Base-by-base conservation (phyloP, 1,284 basidiomycete genomes). In the Ustilago trichophora region DNA sequence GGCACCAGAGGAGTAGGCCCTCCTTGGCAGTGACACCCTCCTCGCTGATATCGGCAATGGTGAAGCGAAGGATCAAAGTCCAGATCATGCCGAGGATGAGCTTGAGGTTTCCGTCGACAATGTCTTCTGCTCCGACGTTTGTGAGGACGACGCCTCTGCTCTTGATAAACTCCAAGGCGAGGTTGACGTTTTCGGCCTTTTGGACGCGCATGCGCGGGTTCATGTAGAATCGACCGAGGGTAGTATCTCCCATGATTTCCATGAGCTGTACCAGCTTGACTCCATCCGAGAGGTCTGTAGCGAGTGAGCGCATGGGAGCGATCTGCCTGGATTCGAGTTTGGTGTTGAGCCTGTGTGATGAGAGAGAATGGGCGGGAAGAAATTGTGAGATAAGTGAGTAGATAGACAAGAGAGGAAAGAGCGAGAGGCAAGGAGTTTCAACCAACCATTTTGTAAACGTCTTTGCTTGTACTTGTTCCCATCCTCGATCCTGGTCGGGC, bases 1-100 rank as follows among this genome's bases (percentile, higher is more conserved):
- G 95, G 84, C 94, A 97, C 95, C 95, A 98, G 1, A 98, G 86
- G 3, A 98, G 84, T 12, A 98, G 86, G 40, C 76, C 95, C 81
- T 98, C 96, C 82, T 95, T 94, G 1, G 95, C 95, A 7, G 93
- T 95, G 22, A 97, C 87, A 50, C 95, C 95, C 83, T 98, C 95
- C 85, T 95, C 93, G 76, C 93, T 95, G 84, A 98, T 98, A 77
- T 95, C 93, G 15, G 95, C 93, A 71, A 98, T 98, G 21, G 94
- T 96, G 82, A 98, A 98, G 37, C 76, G 67, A 6, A 80, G 86
- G 79, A 98, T 95, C 33, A 98, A 86, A 0, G 93, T 96, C 95
- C 95, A 98, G 74, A 98, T 98, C 91, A 98, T 94, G 29, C 95
- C 95, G 15, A 98, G 87, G 48, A 96, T 97, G 54, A 98, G 90